Base-by-base conservation (phyloP, 306 rosid genomes). In the Prunus campanulata region DNA sequence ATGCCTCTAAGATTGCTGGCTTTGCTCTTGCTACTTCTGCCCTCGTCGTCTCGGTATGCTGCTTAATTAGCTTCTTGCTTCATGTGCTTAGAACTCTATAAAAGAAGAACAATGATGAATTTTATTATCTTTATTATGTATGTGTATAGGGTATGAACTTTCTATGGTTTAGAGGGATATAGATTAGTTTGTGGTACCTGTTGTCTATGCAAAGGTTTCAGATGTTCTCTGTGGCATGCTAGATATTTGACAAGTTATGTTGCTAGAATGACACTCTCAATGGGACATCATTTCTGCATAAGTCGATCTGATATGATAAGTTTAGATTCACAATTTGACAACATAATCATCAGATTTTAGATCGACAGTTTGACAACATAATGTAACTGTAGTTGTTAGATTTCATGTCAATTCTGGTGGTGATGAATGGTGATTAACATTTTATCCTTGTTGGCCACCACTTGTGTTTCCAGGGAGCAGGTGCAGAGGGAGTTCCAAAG, bases 11-110 rank as follows among this genome's bases (percentile, higher is more conserved):
- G 83, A 83, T 96, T 65, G 98, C 99, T 3, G 98, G 99, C 15
- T 86, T 96, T 48, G 97, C 99, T 59, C 99, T 96, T 74, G 99
- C 98, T 66, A 91, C 99, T 70, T 96, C 99, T 68, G 98, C 99
- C 72, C 97, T 96, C 42, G 89, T 96, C 74, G 98, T 96, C 73
- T 92, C 99, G 79, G 99, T 96, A 89, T 62, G 90, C 13, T 6
- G 24, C 69, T 46, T 3, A 27, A 30, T 39, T 10, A 8, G n/a
- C 44, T 42, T 42, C 27, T 72, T 72, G 68, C 77, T 56, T 56
- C 18, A 8, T 24, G 67, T 15, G 67, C 18, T 29, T 13, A 11
- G 1, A 62, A 27, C 15, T 15, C 20, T 62, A 10, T 16, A 13
- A 18, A 62, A 62, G 44, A 29, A 13, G 20, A 27, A 6, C 20